Conservation (phyloP, 306 rosid species). For the Sechiopsis laciniata region DNA sequence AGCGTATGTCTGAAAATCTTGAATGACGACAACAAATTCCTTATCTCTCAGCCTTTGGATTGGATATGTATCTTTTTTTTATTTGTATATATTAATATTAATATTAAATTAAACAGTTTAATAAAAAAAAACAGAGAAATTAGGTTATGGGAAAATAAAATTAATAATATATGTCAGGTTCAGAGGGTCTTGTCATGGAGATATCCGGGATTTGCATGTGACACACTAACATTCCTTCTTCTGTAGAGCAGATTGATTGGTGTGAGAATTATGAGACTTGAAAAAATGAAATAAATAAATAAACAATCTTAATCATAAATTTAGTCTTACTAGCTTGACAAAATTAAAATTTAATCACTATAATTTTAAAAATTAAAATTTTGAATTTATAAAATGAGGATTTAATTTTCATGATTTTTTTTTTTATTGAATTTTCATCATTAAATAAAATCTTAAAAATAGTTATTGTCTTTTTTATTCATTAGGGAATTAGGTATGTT, state of each 20-base stretch:
- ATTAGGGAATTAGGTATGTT: too few relatives aligned
- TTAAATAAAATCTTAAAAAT: too few relatives aligned
- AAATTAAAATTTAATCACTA: too few relatives aligned
- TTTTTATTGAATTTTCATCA: too few relatives aligned
- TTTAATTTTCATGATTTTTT: too few relatives aligned
- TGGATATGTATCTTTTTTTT: neutral
- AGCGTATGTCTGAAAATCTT: conserved; percentile 17
- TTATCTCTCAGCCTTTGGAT: neutral
- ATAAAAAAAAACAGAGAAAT: too few relatives aligned
- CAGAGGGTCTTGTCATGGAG: conserved; percentile 25
- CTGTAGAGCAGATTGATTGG: conserved; percentile 21
- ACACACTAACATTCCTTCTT: conserved; percentile 23
- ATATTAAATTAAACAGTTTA: neutral
- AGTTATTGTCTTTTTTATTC: too few relatives aligned
- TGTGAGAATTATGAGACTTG: conserved; percentile 14
- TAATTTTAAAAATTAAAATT: too few relatives aligned
- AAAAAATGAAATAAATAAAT: neutral
- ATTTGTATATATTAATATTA: neutral
- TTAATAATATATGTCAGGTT: conserved; percentile 9
- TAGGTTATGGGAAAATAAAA: too few relatives aligned
- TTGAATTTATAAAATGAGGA: too few relatives aligned
- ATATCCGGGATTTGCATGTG: conserved; percentile 26
- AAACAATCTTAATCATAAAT: neutral
- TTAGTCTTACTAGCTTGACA: too few relatives aligned
- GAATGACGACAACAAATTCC: conserved; percentile 21